Evolutionary conservation across 148 eudicot genomes (phyloP).

Genomic region (Bassia scoparia): DNA sequence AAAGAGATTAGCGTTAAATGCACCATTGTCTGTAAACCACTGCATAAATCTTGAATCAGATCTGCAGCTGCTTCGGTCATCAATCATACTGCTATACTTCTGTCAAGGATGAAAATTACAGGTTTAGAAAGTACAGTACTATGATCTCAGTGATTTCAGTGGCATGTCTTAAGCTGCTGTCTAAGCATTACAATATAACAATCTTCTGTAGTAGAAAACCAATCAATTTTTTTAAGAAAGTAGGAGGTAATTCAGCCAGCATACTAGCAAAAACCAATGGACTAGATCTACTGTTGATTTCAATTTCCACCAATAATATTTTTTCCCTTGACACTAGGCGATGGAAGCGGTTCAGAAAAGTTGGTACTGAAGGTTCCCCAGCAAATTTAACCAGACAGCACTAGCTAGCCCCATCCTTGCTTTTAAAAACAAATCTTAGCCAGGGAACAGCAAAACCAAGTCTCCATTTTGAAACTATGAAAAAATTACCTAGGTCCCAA

Average conservation of each 20-base stretch:
- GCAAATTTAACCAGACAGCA: not conserved
- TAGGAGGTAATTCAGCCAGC: not conserved
- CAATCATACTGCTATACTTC: conserved; percentile 11
- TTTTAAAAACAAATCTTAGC: too few relatives aligned
- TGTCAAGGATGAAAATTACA: conserved; percentile 5
- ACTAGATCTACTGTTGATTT: not conserved
- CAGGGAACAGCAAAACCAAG: too few relatives aligned
- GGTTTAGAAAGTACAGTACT: too few relatives aligned
- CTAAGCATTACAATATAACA: too few relatives aligned
- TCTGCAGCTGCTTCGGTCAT: conserved; percentile 10
- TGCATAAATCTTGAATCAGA: conserved; percentile 15
- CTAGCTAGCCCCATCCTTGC: not conserved
- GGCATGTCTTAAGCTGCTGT: too few relatives aligned
- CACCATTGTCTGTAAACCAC: conserved; percentile 26
- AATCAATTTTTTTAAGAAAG: too few relatives aligned
- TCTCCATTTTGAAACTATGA: too few relatives aligned
- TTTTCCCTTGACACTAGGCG: too few relatives aligned
- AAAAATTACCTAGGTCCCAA: too few relatives aligned
- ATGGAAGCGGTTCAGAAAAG: not conserved
- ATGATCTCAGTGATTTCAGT: too few relatives aligned
- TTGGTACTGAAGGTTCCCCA: not conserved
- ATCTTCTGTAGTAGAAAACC: too few relatives aligned
- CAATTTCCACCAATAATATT: too few relatives aligned
- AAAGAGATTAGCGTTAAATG: conserved; percentile 7
- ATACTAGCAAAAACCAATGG: not conserved